Conservation (phyloP, 768 basidiomycete genomes). For the Naganishia onofrii region DNA sequence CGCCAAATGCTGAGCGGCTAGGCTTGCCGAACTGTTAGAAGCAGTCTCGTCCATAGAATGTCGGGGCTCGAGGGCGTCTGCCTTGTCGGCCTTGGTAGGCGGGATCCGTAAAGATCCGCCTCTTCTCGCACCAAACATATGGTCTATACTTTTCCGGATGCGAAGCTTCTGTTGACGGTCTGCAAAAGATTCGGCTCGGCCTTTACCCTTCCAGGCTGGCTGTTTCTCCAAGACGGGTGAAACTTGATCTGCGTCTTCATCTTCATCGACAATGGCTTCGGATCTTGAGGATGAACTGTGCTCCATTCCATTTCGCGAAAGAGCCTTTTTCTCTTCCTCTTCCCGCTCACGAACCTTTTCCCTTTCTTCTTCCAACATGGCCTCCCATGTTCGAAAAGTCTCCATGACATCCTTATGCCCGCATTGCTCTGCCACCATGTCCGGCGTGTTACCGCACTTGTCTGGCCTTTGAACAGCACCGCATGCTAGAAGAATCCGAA, state of each 20-base stretch:
- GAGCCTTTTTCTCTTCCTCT: conserved; percentile 20
- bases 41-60: not conserved
- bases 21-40: not conserved
- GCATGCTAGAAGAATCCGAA: conserved; percentile 73
- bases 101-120: conserved; percentile 17
- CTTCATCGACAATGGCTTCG: not conserved
- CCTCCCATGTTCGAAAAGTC: conserved; percentile 64
- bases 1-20: not conserved
- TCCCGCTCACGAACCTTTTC: conserved; percentile 21
- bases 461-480: conserved; percentile 81
- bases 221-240: conserved; percentile 13
- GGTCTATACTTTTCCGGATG: conserved; percentile 15
- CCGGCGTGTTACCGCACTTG: conserved; percentile 87
- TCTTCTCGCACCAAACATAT: conserved; percentile 16
- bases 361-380: conserved; percentile 30
- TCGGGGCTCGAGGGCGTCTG: not conserved
- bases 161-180: conserved; percentile 4
- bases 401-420: conserved; percentile 77
- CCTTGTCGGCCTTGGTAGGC: not conserved
- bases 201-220: conserved; percentile 14
- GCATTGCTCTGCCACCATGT: conserved; percentile 73
- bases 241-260: conserved; percentile 11
- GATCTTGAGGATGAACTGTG: conserved; percentile 1
- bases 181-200: conserved; percentile 5
- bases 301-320: not conserved